A percentile compares a stretch with the other conserved stretches of the same genome.
phyloP scores from a whole-genome alignment of 2,329 filamentous ascomycete species.

The Pyrenophora seminiperda region DNA sequence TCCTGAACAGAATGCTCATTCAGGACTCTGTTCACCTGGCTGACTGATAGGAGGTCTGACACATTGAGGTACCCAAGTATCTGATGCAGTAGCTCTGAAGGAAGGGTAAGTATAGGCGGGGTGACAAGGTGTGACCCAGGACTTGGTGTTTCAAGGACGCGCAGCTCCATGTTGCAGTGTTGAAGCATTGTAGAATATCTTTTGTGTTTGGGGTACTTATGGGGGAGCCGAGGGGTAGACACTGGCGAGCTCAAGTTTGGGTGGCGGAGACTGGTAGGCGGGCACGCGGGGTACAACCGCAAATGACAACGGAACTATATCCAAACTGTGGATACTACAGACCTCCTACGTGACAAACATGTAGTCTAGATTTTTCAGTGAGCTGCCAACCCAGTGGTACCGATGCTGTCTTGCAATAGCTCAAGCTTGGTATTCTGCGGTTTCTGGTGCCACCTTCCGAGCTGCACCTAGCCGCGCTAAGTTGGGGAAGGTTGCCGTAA shows the following conservation, averaged over 20 bases:
- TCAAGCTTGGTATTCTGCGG: constrained; percentile 14
- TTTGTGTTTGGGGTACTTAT: neutral
- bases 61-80: constrained; percentile 71
- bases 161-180: neutral
- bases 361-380: neutral
- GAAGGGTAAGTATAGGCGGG: constrained; percentile 62
- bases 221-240: neutral
- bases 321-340: too few species aligned
- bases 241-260: too few species aligned
- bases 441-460: constrained; percentile 38
- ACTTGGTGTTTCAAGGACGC: neutral
- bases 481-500: constrained; percentile 13
- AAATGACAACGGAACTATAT: too few species aligned
- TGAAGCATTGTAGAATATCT: neutral
- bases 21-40: constrained; percentile 66
- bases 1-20: constrained; percentile 66
- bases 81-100: constrained; percentile 74
- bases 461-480: constrained; percentile 27
- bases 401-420: constrained; percentile 4
- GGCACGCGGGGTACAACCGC: too few species aligned
- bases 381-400: constrained; percentile 3
- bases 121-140: neutral
- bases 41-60: constrained; percentile 64
- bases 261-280: too few species aligned
- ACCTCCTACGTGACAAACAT: too few species aligned